Evolutionary conservation across 2,329 filamentous ascomycete species (phyloP).

Genomic region (Talaromyces sp.): DNA sequence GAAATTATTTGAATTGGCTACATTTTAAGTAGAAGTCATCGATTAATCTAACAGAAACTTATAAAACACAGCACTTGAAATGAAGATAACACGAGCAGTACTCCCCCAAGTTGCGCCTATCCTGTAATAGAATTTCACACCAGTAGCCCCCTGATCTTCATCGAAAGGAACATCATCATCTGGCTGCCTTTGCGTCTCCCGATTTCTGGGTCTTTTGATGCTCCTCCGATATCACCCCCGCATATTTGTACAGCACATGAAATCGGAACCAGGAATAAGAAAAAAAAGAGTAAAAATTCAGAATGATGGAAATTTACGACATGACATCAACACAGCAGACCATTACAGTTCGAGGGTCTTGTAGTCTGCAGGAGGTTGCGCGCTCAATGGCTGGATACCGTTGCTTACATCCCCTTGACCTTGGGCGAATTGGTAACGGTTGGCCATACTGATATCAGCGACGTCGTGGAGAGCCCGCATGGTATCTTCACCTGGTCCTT

Average conservation of each 20-base stretch:
- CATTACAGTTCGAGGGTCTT: slow-evolving; percentile 42
- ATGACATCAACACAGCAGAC: background rate
- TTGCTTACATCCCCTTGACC: slow-evolving; percentile 29
- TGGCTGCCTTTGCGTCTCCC: background rate
- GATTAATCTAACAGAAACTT: slow-evolving; percentile 9
- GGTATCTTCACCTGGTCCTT: slow-evolving; percentile 42
- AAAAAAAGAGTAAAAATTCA: background rate
- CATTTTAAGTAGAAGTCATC: background rate
- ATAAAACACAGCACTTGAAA: slow-evolving; percentile 11
- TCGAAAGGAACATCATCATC: slow-evolving; percentile 5
- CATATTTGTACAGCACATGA: slow-evolving; percentile 13
- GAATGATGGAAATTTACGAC: slow-evolving; percentile 1
- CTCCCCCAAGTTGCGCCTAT: slow-evolving; percentile 16
- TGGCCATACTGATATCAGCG: slow-evolving; percentile 34
- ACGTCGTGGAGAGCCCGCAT: slow-evolving; percentile 35
- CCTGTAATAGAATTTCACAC: slow-evolving; percentile 9
- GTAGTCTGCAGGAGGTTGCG: slow-evolving; percentile 39
- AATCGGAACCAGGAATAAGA: slow-evolving; percentile 1
- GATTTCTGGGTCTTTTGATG: background rate
- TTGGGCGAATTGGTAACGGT: slow-evolving; percentile 37
- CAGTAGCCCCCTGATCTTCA: slow-evolving; percentile 1
- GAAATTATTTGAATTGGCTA: background rate
- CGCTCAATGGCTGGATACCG: slow-evolving; percentile 40
- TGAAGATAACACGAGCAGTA: background rate
- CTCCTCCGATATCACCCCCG: slow-evolving; percentile 6